phyloP scores from a whole-genome alignment of 2,329 filamentous ascomycete genomes.

The Curvularia verruculosa region DNA sequence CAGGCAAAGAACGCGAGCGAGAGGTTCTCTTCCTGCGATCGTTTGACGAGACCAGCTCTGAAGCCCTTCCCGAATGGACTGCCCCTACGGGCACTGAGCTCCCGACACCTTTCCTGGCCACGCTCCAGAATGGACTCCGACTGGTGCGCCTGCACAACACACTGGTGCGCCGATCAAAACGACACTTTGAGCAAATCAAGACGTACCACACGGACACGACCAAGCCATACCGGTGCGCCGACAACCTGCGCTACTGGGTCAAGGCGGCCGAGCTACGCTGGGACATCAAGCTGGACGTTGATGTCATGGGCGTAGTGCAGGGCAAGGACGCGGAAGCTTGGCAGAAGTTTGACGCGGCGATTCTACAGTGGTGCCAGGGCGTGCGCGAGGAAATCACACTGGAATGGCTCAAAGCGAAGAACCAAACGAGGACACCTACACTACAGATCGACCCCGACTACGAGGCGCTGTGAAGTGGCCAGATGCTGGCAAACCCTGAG shows the following conservation, averaged over 20 bases:
- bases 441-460: conserved; percentile 47
- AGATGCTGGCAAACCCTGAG: conserved; percentile 7
- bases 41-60: conserved; percentile 64
- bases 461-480: conserved; percentile 32
- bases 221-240: conserved; percentile 91
- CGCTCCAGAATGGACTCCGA: conserved; percentile 77
- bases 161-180: conserved; percentile 80
- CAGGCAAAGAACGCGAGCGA: conserved; percentile 75
- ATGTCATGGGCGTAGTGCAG: conserved; percentile 86
- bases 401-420: conserved; percentile 65
- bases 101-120: conserved; percentile 74
- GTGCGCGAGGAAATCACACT: conserved; percentile 82
- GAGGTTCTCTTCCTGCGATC: conserved; percentile 83
- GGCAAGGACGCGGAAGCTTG: conserved; percentile 72
- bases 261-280: conserved; percentile 95
- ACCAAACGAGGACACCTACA: conserved; percentile 45
- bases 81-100: conserved; percentile 60
- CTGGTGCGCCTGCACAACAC: conserved; percentile 90
- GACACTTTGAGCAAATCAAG: conserved; percentile 88
- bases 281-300: conserved; percentile 82
- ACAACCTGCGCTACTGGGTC: conserved; percentile 94
- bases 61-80: conserved; percentile 71
- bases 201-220: conserved; percentile 88
- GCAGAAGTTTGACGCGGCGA: conserved; percentile 80
- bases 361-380: conserved; percentile 80